Evolutionary conservation across 257 asterid species (phyloP).

Genomic region (Salvia hispanica): DNA sequence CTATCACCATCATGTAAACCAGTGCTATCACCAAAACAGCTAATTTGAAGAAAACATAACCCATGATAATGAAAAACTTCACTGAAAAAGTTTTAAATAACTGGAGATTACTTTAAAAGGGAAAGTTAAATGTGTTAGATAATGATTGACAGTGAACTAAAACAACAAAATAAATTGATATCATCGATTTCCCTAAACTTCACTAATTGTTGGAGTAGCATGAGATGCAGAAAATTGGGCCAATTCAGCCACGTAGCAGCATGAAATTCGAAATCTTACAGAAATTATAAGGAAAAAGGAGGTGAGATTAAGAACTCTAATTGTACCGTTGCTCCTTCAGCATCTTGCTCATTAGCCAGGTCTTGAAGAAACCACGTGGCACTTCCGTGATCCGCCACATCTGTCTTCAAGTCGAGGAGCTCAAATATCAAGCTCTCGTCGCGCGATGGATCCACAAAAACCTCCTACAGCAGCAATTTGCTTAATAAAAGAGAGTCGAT

Average conservation of each 20-base stretch:
- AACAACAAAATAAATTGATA: neutral
- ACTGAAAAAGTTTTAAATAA: neutral
- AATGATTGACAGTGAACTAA: neutral
- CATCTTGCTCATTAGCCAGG: conserved; percentile 90
- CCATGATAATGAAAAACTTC: conserved; percentile 6
- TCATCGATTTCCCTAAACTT: neutral
- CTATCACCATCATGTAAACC: neutral
- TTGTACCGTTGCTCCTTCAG: conserved; percentile 67
- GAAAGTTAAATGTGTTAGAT: neutral
- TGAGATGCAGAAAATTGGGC: conserved; percentile 2
- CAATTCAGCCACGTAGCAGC: neutral
- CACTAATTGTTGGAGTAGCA: neutral
- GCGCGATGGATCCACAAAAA: conserved; percentile 72
- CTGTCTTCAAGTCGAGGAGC: conserved; percentile 74
- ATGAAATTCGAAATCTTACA: neutral
- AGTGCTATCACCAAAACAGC: neutral
- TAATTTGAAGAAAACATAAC: neutral
- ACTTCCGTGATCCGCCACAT: conserved; percentile 75
- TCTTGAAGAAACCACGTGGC: too few species aligned
- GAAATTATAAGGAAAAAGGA: neutral
- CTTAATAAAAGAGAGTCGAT: neutral
- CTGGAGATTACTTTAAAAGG: neutral
- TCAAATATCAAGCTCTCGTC: conserved; percentile 94
- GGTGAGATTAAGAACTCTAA: neutral
- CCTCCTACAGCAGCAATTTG: conserved; percentile 56